Evolutionary conservation across 805 yeast species (phyloP).

Genomic region (Wickerhamomyces tratensis): DNA sequence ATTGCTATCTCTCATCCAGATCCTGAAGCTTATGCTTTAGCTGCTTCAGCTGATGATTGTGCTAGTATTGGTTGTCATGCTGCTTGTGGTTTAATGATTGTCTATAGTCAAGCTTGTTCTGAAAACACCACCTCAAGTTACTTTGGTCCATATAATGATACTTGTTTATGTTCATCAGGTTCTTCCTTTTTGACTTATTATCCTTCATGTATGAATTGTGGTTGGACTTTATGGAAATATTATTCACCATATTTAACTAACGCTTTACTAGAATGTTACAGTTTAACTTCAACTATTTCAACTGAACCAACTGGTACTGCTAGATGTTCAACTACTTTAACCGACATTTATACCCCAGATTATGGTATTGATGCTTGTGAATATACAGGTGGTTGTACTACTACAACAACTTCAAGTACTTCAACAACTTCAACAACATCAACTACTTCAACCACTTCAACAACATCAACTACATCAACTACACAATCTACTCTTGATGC

Average conservation of each 20-base stretch:
- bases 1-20: constrained; percentile 21
- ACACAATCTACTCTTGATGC: constrained; percentile 2
- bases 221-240: constrained; percentile 24
- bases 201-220: constrained; percentile 21
- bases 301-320: constrained; percentile 20
- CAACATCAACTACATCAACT: constrained; percentile 2
- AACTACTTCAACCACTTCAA: constrained; percentile 1
- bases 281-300: background rate
- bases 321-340: constrained; percentile 12
- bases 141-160: constrained; percentile 2
- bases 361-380: background rate
- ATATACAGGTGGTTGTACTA: constrained; percentile 5
- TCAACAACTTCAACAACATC: constrained; percentile 8
- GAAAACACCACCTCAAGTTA: constrained; percentile 8
- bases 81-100: constrained; percentile 23
- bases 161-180: constrained; percentile 9
- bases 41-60: constrained; percentile 20
- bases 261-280: constrained; percentile 15
- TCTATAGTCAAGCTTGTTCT: constrained; percentile 21
- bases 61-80: constrained; percentile 25
- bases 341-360: constrained; percentile 1
- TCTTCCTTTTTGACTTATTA: constrained; percentile 5
- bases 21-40: constrained; percentile 21
- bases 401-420: constrained; percentile 1
- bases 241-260: constrained; percentile 14